phyloP scores from a whole-genome alignment of 2,329 filamentous ascomycete species.

The Hymenoscyphus linearis region DNA sequence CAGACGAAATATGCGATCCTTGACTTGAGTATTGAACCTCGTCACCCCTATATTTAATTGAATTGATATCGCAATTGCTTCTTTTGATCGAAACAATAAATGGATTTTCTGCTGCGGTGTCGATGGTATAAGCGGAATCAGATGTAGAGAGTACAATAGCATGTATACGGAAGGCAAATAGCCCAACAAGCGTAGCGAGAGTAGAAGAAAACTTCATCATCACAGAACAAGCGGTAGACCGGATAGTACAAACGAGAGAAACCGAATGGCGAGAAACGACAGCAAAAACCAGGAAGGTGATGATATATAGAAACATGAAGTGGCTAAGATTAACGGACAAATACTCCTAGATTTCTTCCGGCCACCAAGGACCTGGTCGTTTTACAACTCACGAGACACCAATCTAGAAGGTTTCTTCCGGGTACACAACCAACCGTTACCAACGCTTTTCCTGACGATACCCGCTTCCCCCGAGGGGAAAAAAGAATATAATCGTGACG shows the following conservation, averaged over 20 bases:
- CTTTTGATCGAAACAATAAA: conserved; percentile 47
- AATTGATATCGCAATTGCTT: conserved; percentile 57
- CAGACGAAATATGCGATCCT: conserved; percentile 53
- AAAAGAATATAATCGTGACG: background rate
- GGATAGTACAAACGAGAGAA: background rate
- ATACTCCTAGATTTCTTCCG: background rate
- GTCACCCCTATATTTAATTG: conserved; percentile 51
- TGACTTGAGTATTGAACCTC: conserved; percentile 51
- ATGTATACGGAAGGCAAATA: conserved; percentile 27
- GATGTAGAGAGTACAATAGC: conserved; percentile 41
- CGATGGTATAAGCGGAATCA: conserved; percentile 40
- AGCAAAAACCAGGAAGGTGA: background rate
- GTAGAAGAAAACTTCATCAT: conserved; percentile 13
- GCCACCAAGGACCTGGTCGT: background rate
- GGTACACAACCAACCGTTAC: too few species aligned
- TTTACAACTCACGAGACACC: background rate
- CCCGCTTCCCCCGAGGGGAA: background rate
- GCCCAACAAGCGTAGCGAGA: conserved; percentile 5
- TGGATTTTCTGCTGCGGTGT: conserved; percentile 44
- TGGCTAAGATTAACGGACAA: background rate
- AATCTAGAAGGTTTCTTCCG: background rate
- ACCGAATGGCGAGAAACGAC: background rate
- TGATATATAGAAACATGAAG: background rate
- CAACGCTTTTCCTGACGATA: background rate
- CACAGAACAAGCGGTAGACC: background rate